Percentiles rank a stretch among this genome's conserved stretches.
phyloP scores from a whole-genome alignment of 129 eudicot genomes.

The Flaveria bidentis region DNA sequence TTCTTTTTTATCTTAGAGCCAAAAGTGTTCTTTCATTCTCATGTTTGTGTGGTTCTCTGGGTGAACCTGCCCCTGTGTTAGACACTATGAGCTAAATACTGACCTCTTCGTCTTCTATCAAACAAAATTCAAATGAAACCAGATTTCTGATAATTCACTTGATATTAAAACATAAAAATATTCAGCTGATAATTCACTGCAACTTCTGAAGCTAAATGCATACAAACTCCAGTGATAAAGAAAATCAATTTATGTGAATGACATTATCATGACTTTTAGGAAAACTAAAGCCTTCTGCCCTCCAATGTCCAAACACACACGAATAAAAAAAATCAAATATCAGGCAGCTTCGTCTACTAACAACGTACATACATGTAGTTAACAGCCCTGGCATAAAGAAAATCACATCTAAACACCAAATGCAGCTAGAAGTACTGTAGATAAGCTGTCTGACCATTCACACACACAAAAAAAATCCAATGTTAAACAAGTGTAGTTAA shows the following conservation, averaged over 20 bases:
- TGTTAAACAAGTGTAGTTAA: conserved; percentile 6
- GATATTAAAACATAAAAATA: no score
- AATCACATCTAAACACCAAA: background rate
- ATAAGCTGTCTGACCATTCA: conserved; percentile 31
- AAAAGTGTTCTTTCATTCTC: background rate
- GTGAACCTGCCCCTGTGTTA: background rate
- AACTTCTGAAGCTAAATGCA: no score
- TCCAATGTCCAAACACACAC: background rate
- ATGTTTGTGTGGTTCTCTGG: background rate
- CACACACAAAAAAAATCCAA: conserved; percentile 2
- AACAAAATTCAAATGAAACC: background rate
- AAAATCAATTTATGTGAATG: no score
- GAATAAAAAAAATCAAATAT: background rate
- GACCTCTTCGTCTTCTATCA: background rate
- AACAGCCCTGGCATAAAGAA: no score
- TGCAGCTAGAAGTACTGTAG: conserved; percentile 20
- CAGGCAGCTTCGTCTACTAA: background rate
- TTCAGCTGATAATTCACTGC: no score
- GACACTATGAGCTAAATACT: background rate
- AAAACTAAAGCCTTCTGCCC: no score
- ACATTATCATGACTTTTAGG: no score
- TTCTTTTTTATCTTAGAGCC: background rate
- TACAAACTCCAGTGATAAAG: no score
- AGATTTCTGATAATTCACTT: background rate
- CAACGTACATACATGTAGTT: no score